A percentile compares a stretch with the other conserved stretches of the same genome.
phyloP scores from a whole-genome alignment of 202 grass and related monocot genomes.

The Bolboschoenoplectus hybrid region DNA sequence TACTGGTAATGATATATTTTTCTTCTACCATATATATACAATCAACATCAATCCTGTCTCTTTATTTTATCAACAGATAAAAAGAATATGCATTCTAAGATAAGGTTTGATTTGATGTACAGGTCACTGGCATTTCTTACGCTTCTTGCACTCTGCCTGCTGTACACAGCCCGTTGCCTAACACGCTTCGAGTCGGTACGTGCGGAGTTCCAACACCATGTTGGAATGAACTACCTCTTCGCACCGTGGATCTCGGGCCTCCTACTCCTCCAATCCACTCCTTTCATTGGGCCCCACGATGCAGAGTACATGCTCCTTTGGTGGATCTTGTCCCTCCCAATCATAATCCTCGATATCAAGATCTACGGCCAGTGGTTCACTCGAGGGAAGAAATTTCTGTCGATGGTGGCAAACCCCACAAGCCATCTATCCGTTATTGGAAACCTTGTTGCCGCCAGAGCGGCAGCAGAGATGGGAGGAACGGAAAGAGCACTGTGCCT shows the following conservation, averaged over 20 bases:
- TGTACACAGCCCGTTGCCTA: conserved; percentile 70
- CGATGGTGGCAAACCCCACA: conserved; percentile 96
- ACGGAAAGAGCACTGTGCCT: conserved; percentile 67
- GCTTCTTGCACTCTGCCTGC: conserved; percentile 52
- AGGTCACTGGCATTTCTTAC: conserved; percentile 56
- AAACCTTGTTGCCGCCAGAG: conserved; percentile 75
- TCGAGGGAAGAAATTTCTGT: conserved; percentile 67
- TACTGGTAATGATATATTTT: not conserved
- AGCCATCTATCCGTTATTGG: conserved; percentile 89
- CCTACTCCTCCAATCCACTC: conserved; percentile 73
- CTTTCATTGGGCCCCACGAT: conserved; percentile 47
- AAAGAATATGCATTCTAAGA: not conserved
- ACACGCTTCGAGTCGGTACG: conserved; percentile 51
- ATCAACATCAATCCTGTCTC: not conserved
- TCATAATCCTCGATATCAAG: conserved; percentile 80
- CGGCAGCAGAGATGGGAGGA: conserved; percentile 68
- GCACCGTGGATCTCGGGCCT: conserved; percentile 90
- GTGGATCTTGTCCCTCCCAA: conserved; percentile 67
- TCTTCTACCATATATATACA: not conserved
- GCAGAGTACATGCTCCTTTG: conserved; percentile 52
- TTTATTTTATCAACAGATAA: not conserved
- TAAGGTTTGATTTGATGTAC: conserved; percentile 21
- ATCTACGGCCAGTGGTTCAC: conserved; percentile 98
- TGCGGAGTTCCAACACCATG: conserved; percentile 89
- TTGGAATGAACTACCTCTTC: conserved; percentile 97